Conservation (phyloP, 176 grass and related monocot species). For the Lolium rigidum region DNA sequence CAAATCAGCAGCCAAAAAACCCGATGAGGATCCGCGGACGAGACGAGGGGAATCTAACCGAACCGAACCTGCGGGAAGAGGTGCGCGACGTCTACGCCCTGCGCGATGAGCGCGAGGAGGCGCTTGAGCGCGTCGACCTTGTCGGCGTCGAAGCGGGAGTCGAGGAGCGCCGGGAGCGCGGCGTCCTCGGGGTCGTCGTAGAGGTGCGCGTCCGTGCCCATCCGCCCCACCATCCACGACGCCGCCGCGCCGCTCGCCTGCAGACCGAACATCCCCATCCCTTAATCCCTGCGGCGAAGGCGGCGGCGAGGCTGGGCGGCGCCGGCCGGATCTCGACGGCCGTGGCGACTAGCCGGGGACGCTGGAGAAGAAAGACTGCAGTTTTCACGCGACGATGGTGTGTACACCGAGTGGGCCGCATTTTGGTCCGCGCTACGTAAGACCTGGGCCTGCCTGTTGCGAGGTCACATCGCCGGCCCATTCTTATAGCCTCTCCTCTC, state of each 20-base stretch:
- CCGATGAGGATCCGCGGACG: not conserved
- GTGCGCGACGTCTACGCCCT: constrained; percentile 82
- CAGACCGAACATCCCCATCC: constrained; percentile 64
- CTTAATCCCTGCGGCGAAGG: not conserved
- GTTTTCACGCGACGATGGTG: not conserved
- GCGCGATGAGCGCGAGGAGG: constrained; percentile 85
- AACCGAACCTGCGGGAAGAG: constrained; percentile 73
- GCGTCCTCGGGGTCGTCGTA: constrained; percentile 96
- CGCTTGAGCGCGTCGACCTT: constrained; percentile 91
- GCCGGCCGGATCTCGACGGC: constrained; percentile 5
- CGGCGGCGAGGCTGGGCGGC: not conserved
- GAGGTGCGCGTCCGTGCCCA: constrained; percentile 96
- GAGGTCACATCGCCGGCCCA: too few species aligned
- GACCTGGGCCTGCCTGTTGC: too few species aligned
- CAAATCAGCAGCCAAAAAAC: too few species aligned
- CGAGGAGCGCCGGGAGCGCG: constrained; percentile 75
- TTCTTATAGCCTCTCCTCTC: too few species aligned
- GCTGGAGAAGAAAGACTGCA: not conserved
- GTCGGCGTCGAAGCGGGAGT: constrained; percentile 89
- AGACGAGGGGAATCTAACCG: not conserved
- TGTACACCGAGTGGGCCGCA: not conserved
- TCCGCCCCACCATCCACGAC: constrained; percentile 78
- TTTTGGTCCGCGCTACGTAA: too few species aligned
- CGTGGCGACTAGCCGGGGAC: not conserved
- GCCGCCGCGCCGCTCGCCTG: constrained; percentile 70